A percentile compares a stretch with the other conserved stretches of the same genome.
Evolutionary conservation across 441 rosid species (phyloP).

Genomic region (Gossypium gossypioides): DNA sequence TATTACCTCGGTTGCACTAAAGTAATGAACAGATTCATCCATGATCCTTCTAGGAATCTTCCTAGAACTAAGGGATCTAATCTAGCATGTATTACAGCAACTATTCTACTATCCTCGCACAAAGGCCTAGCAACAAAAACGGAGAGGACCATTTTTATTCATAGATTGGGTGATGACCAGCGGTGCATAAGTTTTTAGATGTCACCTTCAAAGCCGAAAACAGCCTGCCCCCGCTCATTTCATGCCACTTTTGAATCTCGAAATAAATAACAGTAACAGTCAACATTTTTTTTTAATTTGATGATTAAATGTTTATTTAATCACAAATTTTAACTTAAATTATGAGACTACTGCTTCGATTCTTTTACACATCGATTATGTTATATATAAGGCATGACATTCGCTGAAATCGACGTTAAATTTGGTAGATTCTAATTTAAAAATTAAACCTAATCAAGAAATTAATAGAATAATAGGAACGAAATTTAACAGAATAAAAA

Average conservation of each 20-base stretch:
- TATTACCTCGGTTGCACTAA: not conserved
- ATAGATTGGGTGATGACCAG: not conserved
- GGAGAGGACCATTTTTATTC: not conserved
- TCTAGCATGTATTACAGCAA: not conserved
- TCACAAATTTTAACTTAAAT: not conserved
- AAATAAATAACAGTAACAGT: not conserved
- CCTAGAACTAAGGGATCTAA: not conserved
- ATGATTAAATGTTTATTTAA: not conserved
- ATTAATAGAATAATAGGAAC: no score
- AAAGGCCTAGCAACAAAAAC: constrained; percentile 7
- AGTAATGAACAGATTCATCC: not conserved
- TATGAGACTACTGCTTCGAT: not conserved
- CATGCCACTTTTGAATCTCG: constrained; percentile 3
- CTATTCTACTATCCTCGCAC: not conserved
- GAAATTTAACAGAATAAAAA: not conserved
- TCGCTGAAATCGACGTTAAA: not conserved
- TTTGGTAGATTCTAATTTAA: not conserved
- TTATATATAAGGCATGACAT: not conserved
- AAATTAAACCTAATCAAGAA: not conserved
- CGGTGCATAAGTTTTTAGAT: constrained; percentile 6
- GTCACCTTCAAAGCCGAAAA: constrained; percentile 6
- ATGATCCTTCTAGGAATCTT: not conserved
- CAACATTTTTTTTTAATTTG: not conserved
- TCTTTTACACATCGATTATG: not conserved
- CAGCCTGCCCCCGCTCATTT: not conserved